phyloP scores from a whole-genome alignment of 2,329 filamentous ascomycete species.

The Ascochyta fabae region DNA sequence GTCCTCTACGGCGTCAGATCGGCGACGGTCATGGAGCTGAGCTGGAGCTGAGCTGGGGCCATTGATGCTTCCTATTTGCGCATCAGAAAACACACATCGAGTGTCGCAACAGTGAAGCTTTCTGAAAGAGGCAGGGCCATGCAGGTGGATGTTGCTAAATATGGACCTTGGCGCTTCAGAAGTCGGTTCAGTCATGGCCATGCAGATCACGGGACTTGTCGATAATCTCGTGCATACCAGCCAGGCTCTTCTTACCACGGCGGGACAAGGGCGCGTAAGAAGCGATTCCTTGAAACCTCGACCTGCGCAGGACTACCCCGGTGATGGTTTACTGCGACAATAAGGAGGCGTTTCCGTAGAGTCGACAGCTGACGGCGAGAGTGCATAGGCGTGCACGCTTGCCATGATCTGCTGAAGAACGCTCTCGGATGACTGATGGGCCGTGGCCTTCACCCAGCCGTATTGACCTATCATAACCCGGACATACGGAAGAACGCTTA shows the following conservation, averaged over 20 bases:
- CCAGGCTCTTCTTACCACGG: background rate
- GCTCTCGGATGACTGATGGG: too few relatives aligned
- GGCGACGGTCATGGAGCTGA: background rate
- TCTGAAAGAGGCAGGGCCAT: background rate
- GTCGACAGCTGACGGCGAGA: background rate
- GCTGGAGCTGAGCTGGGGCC: background rate
- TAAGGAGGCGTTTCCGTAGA: background rate
- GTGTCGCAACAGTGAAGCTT: background rate
- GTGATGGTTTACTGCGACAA: background rate
- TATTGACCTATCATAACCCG: too few relatives aligned
- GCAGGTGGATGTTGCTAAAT: conserved; percentile 6
- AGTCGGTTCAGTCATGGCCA: background rate
- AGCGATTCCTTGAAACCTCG: background rate
- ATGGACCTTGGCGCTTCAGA: background rate
- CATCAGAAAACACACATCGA: background rate
- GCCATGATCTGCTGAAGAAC: too few relatives aligned
- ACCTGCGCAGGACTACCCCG: background rate
- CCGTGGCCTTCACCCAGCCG: too few relatives aligned
- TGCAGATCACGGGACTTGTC: background rate
- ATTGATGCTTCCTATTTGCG: background rate
- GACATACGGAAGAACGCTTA: too few relatives aligned
- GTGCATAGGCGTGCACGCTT: background rate
- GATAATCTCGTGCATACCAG: background rate
- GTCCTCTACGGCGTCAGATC: background rate
- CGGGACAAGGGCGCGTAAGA: background rate